These are phyloP conservation scores for Cyclanthera cordifolia DNA, from an alignment of 306 rosid species.

Conservation along the genomic window DNA sequence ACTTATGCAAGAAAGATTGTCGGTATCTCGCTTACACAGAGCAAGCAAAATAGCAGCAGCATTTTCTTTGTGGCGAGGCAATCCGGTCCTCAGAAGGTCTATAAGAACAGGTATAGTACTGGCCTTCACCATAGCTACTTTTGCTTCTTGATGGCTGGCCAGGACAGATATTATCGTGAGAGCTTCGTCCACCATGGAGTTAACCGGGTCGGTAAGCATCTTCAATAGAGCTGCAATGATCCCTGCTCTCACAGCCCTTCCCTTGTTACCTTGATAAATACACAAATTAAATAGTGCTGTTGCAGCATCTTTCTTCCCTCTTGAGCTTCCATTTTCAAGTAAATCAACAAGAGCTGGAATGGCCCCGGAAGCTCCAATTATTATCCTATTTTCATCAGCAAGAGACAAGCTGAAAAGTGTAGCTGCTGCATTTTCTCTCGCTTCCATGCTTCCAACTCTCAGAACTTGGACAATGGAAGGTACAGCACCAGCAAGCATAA, in stretches of 20 bases:
- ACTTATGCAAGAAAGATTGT: constrained; percentile 69
- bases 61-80: constrained; percentile 83
- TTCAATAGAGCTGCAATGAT: constrained; percentile 56
- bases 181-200: constrained; percentile 76
- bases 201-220: constrained; percentile 78
- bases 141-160: constrained; percentile 89
- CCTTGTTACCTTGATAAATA: constrained; percentile 94
- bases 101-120: constrained; percentile 83
- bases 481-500: constrained; percentile 92
- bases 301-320: constrained; percentile 95
- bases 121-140: constrained; percentile 61
- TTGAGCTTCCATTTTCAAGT: constrained; percentile 73
- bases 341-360: constrained; percentile 74
- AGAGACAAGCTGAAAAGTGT: constrained; percentile 89
- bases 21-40: constrained; percentile 67
- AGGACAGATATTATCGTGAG: constrained; percentile 90
- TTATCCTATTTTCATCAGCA: constrained; percentile 89
- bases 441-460: constrained; percentile 86
- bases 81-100: constrained; percentile 70
- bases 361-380: constrained; percentile 91
- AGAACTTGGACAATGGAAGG: constrained; percentile 92
- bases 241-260: constrained; percentile 76
- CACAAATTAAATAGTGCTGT: constrained; percentile 86
- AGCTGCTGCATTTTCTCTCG: constrained; percentile 88
- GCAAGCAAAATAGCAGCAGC: constrained; percentile 84